Evolutionary conservation across 495 filamentous ascomycete species (phyloP), one percentile per base, ranked within the genome.

Genomic region (Amniculicola lignicola): DNA sequence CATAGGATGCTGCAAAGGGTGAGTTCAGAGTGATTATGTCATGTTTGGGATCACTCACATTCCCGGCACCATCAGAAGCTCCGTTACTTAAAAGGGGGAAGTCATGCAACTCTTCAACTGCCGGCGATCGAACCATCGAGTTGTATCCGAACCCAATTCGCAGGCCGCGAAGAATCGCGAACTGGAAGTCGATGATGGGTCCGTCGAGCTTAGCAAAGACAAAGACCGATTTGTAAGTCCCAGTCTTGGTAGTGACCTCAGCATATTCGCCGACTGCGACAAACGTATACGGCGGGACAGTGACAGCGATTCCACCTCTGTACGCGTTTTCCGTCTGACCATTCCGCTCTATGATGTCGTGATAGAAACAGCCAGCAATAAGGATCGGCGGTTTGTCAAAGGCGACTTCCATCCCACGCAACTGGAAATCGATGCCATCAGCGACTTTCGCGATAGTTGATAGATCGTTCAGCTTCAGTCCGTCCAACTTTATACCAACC

Each of bases 51-150:
- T n/a, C n/a, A n/a, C n/a, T n/a, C n/a, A n/a, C n/a, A n/a, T n/a
- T n/a, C n/a, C n/a, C n/a, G n/a, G n/a, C n/a, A n/a, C n/a, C n/a
- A n/a, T n/a, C n/a, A n/a, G n/a, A n/a, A n/a, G n/a, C n/a, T n/a
- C n/a, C n/a, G n/a, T n/a, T n/a, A n/a, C n/a, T n/a, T n/a, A 77
- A 50, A 24, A 80, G 71, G 0, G 76, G 75, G 53, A 75, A 77
- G 5, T 66, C 6, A 9, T 42, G 19, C 0, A 80, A 49, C 12
- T 74, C 35, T 1, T 67, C 61, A 9, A 68, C 51, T 0, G 53
- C 63, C 2, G 74, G 77, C 16, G 69, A 22, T 4, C 55, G 64
- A 0, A 77, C 44, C 10, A 33, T 41, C 9, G 51, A 65, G 47
- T 79, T 77, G 54, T 75, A 76, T 2, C 77, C 77, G 29, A 79